Percentiles rank a stretch among this genome's conserved stretches.
Evolutionary conservation across 139 green algal genomes (phyloP).

Genomic region (Picochlorum sp.): DNA sequence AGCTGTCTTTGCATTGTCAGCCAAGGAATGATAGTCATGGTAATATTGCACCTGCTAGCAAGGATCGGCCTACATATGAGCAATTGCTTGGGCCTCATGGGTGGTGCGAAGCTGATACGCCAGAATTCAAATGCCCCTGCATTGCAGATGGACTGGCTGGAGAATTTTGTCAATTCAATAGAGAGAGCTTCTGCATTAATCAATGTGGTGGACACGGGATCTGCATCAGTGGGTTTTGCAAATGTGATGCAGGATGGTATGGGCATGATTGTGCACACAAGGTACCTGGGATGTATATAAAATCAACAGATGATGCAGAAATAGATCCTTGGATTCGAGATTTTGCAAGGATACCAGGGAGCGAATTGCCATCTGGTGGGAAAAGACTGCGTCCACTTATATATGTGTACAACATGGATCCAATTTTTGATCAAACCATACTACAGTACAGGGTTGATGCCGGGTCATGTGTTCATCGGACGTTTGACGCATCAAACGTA

Average conservation of each 20-base stretch:
- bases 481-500: constrained; percentile 11
- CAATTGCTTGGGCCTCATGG: constrained; percentile 34
- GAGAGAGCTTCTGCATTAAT: constrained; percentile 37
- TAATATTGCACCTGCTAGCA: constrained; percentile 9
- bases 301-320: too few relatives aligned
- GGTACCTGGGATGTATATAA: constrained; percentile 11
- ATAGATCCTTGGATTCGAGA: neutral
- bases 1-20: constrained; percentile 1
- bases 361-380: neutral
- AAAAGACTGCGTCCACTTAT: constrained; percentile 33
- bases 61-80: constrained; percentile 4
- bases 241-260: constrained; percentile 41
- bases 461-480: constrained; percentile 8
- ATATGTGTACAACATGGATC: constrained; percentile 45
- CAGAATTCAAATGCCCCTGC: constrained; percentile 12
- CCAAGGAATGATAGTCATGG: neutral
- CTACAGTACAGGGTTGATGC: constrained; percentile 30
- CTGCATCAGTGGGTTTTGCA: constrained; percentile 48
- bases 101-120: constrained; percentile 40
- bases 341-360: neutral
- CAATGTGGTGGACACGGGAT: constrained; percentile 41
- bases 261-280: constrained; percentile 39
- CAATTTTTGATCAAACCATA: constrained; percentile 34
- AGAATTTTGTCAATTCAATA: constrained; percentile 17
- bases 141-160: constrained; percentile 20